A percentile compares a stretch with the other conserved stretches of the same genome.
These are phyloP conservation scores for Lactifluus rugatus DNA, from an alignment of 768 basidiomycete species.

Conservation along the genomic window DNA sequence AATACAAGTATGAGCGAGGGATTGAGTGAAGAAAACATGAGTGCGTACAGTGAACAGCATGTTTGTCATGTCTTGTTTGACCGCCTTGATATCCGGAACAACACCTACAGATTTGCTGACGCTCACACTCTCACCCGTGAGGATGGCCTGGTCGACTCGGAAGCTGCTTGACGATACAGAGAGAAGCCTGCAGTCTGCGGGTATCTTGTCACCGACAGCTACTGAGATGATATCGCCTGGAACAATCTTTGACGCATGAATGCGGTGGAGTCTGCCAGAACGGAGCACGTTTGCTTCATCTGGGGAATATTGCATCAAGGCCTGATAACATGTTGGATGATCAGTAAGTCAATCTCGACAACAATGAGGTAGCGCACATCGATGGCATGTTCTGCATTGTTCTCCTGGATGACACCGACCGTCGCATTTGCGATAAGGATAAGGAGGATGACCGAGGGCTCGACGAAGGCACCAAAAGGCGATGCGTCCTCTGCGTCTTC, in stretches of 20 bases:
- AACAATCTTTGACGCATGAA: conserved; percentile 84
- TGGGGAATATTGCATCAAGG: conserved; percentile 92
- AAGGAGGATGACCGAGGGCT: conserved; percentile 88
- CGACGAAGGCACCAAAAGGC: conserved; percentile 82
- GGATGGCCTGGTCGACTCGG: conserved; percentile 90
- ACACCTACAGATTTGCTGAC: conserved; percentile 70
- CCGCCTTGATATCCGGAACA: conserved; percentile 67
- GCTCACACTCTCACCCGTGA: conserved; percentile 88
- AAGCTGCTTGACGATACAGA: conserved; percentile 90
- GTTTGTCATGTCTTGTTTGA: conserved; percentile 97
- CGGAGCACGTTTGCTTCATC: conserved; percentile 91
- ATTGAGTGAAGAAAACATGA: not conserved
- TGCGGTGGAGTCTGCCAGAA: conserved; percentile 52
- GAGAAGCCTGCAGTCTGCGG: conserved; percentile 86
- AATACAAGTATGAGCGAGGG: not conserved
- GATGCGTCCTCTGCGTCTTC: conserved; percentile 64
- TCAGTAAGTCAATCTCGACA: not conserved
- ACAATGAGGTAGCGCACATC: conserved; percentile 50
- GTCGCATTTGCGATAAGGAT: conserved; percentile 96
- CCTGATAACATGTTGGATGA: conserved; percentile 40
- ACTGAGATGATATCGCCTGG: conserved; percentile 90
- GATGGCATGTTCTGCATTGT: conserved; percentile 92
- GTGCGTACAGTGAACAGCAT: conserved; percentile 79
- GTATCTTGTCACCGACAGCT: conserved; percentile 90
- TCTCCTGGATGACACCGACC: conserved; percentile 95